Conservation (phyloP, 768 basidiomycete genomes). For the Tephrocybe sp. region DNA sequence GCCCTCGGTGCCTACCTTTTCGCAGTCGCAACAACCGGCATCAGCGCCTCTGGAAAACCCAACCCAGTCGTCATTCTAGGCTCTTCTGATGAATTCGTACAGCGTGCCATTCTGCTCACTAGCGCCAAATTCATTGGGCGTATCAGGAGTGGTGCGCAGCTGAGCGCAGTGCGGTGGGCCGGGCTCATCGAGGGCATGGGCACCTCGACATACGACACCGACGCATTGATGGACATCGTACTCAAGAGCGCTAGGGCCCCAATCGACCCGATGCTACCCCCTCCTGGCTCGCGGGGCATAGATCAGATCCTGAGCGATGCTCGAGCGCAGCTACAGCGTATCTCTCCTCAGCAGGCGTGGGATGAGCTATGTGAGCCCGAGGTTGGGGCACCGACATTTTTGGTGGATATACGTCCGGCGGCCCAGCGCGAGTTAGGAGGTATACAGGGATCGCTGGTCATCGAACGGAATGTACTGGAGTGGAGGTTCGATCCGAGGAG, state of each 20-base stretch:
- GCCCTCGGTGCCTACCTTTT: constrained; percentile 49
- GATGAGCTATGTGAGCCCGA: constrained; percentile 55
- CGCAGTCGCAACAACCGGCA: constrained; percentile 51
- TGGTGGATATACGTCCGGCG: constrained; percentile 77
- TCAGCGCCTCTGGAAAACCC: constrained; percentile 20
- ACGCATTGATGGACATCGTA: constrained; percentile 71
- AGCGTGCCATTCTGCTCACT: constrained; percentile 64
- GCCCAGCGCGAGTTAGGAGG: constrained; percentile 61
- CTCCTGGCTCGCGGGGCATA: constrained; percentile 63
- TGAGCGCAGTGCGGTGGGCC: constrained; percentile 28
- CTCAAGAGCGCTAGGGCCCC: constrained; percentile 59
- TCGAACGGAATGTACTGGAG: constrained; percentile 78
- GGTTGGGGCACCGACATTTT: constrained; percentile 60
- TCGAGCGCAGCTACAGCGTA: constrained; percentile 63
- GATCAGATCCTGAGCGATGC: constrained; percentile 56
- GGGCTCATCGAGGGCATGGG: constrained; percentile 58
- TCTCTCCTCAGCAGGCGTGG: constrained; percentile 60
- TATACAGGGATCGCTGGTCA: constrained; percentile 67
- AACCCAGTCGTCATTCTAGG: constrained; percentile 60
- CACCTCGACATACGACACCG: constrained; percentile 56
- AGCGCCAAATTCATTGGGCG: constrained; percentile 67
- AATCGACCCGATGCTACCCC: constrained; percentile 61
- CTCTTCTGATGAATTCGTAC: constrained; percentile 55
- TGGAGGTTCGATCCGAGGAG: constrained; percentile 79
- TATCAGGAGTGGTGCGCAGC: constrained; percentile 1